Evolutionary conservation across 2,329 filamentous ascomycete genomes (phyloP), one percentile per base, ranked within the genome.

Genomic region (Fusarium oxysporum): DNA sequence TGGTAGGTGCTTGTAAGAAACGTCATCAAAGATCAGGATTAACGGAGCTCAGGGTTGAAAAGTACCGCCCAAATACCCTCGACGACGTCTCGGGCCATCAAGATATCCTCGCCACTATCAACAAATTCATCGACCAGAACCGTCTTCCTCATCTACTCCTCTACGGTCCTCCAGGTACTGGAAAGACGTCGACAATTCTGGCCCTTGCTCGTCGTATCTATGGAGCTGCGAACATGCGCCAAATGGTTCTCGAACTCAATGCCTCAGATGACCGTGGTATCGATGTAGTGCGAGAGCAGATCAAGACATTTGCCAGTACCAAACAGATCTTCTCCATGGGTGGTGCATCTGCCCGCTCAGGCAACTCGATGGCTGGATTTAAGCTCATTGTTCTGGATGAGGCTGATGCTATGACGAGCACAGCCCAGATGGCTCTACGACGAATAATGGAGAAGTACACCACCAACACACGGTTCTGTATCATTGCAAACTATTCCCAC

Each of bases 371-470:
- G 32, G 94, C 93, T 0, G 89, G 89, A 7, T 99, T 93, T 86
- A 99, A 99, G 85, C 90, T 99, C 76, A 98, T 99, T 80, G 94
- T 99, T 62, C 90, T 99, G 8, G 96, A 99, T 82, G 96, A 99
- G 85, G 96, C 96, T n/a, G 96, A 99, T 81, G 96, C 96, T 60
- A 99, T 99, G 96, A 99, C 96, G n/a, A 93, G 94, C 60, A 97
- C 96, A 1, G 96, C 96, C 10, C 96, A 99, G 83, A 99, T 99
- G 96, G 96, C 96, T 0, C 86, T 99, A 62, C 90, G 96, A 70
- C 88, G 96, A 53, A 98, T 99, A 80, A 99, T 99, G 96, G 96
- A 99, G 81, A 97, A 97, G 84, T 99, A 99, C 85, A 99, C 96
- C 1, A 93, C 93, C 68, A 99, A 99, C 84, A 98, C 96, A 5